Conservation (phyloP, 2,329 filamentous ascomycete species). For the Hymenoscyphus fraxineus region DNA sequence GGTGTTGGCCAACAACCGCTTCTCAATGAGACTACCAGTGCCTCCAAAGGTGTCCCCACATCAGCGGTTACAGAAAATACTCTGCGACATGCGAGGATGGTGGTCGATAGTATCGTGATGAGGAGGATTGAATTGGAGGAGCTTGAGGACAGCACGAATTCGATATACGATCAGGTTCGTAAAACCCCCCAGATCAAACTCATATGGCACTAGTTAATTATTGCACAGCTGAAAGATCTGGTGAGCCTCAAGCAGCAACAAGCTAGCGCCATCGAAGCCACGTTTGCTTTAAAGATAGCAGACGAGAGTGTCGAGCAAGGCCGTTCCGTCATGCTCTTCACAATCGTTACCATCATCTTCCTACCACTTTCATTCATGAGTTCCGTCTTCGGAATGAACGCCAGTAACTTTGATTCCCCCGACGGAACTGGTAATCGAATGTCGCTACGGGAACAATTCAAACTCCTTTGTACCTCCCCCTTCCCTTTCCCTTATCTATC, state of each 20-base stretch:
- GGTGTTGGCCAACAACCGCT: neutral
- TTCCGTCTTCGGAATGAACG: slow-evolving; percentile 22
- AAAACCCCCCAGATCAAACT: neutral
- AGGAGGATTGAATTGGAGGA: slow-evolving; percentile 5
- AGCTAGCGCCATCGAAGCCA: slow-evolving; percentile 42
- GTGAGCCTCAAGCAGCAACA: slow-evolving; percentile 45
- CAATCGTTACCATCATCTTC: slow-evolving; percentile 24
- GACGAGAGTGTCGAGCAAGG: slow-evolving; percentile 42
- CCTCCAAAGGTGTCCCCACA: neutral
- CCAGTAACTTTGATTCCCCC: slow-evolving; percentile 12
- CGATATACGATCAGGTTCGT: slow-evolving; percentile 8
- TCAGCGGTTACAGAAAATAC: slow-evolving; percentile 4
- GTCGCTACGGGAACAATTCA: slow-evolving; percentile 15
- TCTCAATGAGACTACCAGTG: neutral
- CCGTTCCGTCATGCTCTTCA: slow-evolving; percentile 22
- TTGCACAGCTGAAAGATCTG: slow-evolving; percentile 31
- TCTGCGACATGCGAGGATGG: slow-evolving; percentile 4
- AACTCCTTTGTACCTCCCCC: slow-evolving; percentile 12
- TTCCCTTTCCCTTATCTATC: neutral
- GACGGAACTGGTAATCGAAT: slow-evolving; percentile 11
- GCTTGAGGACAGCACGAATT: neutral
- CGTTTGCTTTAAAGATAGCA: slow-evolving; percentile 39
- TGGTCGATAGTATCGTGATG: neutral
- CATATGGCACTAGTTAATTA: neutral
- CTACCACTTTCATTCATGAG: slow-evolving; percentile 23